These are phyloP conservation scores for Termitomyces sp. DNA, from an alignment of 768 basidiomycete genomes.

Conservation along the genomic window DNA sequence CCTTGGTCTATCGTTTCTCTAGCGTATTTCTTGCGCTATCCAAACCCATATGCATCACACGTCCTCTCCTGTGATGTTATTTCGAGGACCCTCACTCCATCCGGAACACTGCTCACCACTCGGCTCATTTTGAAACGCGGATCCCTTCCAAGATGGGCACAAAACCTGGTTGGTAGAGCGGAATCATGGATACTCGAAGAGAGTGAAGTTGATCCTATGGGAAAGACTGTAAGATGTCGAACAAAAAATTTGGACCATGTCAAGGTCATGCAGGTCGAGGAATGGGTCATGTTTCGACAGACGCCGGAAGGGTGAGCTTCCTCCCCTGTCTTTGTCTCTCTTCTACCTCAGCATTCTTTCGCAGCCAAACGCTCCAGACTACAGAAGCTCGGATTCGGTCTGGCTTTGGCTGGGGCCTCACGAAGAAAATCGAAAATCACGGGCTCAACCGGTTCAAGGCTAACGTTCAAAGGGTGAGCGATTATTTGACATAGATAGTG, in stretches of 20 bases:
- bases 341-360: slow-evolving; percentile 2
- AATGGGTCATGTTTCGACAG: slow-evolving; percentile 72
- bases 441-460: slow-evolving; percentile 84
- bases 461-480: slow-evolving; percentile 77
- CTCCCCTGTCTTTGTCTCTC: neutral
- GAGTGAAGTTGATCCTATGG: slow-evolving; percentile 87
- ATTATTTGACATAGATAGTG: neutral
- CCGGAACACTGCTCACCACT: slow-evolving; percentile 79
- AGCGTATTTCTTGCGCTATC: slow-evolving; percentile 94
- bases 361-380: slow-evolving; percentile 76
- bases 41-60: slow-evolving; percentile 92
- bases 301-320: slow-evolving; percentile 64
- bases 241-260: slow-evolving; percentile 93
- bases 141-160: slow-evolving; percentile 88
- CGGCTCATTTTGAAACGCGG: slow-evolving; percentile 92
- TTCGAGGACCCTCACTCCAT: slow-evolving; percentile 69
- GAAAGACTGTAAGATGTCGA: slow-evolving; percentile 69
- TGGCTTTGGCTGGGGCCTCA: slow-evolving; percentile 87
- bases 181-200: slow-evolving; percentile 96
- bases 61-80: slow-evolving; percentile 96
- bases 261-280: slow-evolving; percentile 91
- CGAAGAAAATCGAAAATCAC: slow-evolving; percentile 83
- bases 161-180: slow-evolving; percentile 76
- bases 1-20: slow-evolving; percentile 91
- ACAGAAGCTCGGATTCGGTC: slow-evolving; percentile 89